Evolutionary conservation across 73 alveolate genomes (phyloP).

Genomic region (Tetrahymena elliotti): DNA sequence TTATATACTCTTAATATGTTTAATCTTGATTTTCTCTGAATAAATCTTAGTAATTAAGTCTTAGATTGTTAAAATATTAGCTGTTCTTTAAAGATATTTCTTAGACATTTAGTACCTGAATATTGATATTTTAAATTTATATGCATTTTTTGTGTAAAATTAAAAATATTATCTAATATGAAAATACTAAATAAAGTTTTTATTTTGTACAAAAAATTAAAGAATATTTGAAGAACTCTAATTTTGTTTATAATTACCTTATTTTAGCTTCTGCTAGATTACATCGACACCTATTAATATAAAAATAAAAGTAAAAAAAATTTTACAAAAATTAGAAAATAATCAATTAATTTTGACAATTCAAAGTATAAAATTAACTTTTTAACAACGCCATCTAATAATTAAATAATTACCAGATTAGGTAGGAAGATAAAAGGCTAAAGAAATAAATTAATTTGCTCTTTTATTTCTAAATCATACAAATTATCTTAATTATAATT

Average conservation of each 20-base stretch:
- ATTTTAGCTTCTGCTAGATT: background rate
- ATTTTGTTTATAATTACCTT: background rate
- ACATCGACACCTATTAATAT: background rate
- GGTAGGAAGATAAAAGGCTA: background rate
- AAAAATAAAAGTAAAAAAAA: too few species aligned
- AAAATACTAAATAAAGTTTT: too few species aligned
- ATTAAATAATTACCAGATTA: background rate
- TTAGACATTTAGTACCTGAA: background rate
- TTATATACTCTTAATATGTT: background rate
- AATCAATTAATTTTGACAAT: background rate
- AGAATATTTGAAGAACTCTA: background rate
- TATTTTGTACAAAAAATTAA: too few species aligned
- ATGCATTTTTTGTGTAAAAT: too few species aligned
- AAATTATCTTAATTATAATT: background rate
- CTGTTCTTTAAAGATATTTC: background rate
- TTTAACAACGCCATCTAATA: too few species aligned
- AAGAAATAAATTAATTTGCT: background rate
- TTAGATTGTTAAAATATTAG: background rate
- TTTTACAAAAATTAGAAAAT: too few species aligned
- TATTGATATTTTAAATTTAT: too few species aligned
- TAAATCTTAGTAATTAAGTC: background rate
- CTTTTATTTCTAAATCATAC: background rate
- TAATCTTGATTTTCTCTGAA: background rate
- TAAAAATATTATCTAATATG: too few species aligned
- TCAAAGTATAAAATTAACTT: too few species aligned